Evolutionary conservation across 148 eudicot genomes (phyloP).

Genomic region (Euryodendron excelsum): DNA sequence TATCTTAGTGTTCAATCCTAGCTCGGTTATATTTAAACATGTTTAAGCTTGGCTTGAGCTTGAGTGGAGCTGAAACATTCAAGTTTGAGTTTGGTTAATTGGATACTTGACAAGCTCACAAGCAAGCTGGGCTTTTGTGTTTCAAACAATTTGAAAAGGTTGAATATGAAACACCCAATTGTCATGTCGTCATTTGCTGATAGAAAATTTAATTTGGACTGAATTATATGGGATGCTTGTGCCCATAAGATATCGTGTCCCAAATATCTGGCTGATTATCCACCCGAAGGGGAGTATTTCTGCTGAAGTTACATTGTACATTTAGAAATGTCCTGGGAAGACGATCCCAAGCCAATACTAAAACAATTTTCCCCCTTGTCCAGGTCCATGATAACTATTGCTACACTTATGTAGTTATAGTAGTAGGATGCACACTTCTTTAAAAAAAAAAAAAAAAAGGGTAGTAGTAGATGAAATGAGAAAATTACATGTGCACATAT

Average conservation of each 20-base stretch:
- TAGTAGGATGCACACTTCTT: no score
- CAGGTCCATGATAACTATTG: no score
- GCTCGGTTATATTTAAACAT: background rate
- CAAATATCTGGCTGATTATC: slow-evolving; percentile 4
- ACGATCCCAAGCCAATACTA: no score
- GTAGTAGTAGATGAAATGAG: no score
- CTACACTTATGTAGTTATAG: no score
- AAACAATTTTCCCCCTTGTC: no score
- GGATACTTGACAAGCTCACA: background rate
- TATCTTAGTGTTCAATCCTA: background rate
- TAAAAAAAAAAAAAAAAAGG: no score
- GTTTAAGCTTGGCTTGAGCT: background rate
- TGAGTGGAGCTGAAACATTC: background rate
- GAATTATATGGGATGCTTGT: no score
- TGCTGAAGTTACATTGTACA: background rate
- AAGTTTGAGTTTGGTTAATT: background rate
- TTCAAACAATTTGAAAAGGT: background rate
- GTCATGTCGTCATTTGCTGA: background rate
- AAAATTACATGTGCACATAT: no score
- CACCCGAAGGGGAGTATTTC: background rate
- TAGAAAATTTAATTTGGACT: no score
- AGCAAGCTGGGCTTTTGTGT: background rate
- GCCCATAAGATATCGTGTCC: background rate
- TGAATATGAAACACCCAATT: background rate
- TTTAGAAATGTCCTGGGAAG: background rate